A percentile compares a stretch with the other conserved stretches of the same genome.
Evolutionary conservation across 441 rosid genomes (phyloP).

Genomic region (Breynia disticha): DNA sequence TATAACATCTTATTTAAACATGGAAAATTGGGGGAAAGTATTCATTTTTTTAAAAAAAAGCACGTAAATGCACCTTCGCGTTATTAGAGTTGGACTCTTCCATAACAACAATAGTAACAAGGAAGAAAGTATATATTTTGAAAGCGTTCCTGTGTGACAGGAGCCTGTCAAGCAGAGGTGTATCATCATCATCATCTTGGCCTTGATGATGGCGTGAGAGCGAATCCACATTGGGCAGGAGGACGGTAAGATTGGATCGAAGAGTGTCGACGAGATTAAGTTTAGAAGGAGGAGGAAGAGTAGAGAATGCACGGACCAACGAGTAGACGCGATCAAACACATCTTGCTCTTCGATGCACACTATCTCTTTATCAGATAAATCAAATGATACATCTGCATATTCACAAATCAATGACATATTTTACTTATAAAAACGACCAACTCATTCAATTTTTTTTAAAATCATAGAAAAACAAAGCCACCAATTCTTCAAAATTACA

Average conservation of each 20-base stretch:
- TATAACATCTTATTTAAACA: not conserved
- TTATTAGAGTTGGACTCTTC: conserved; percentile 48
- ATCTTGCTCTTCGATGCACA: conserved; percentile 86
- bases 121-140: conserved; percentile 83
- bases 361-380: conserved; percentile 79
- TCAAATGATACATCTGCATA: conserved; percentile 74
- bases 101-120: conserved; percentile 43
- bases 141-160: conserved; percentile 77
- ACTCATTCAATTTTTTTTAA: too few species aligned
- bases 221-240: conserved; percentile 87
- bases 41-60: not conserved
- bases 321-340: conserved; percentile 84
- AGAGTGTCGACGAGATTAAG: conserved; percentile 71
- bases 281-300: conserved; percentile 53
- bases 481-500: not conserved
- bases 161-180: conserved; percentile 46
- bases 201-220: conserved; percentile 49
- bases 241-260: conserved; percentile 84
- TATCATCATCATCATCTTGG: conserved; percentile 38
- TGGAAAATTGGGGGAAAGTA: not conserved
- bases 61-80: conserved; percentile 40
- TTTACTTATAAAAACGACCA: too few species aligned
- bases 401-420: too few species aligned
- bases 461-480: not conserved
- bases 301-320: conserved; percentile 37